Conservation (phyloP, 768 basidiomycete species). For the Crucibulum laeve region DNA sequence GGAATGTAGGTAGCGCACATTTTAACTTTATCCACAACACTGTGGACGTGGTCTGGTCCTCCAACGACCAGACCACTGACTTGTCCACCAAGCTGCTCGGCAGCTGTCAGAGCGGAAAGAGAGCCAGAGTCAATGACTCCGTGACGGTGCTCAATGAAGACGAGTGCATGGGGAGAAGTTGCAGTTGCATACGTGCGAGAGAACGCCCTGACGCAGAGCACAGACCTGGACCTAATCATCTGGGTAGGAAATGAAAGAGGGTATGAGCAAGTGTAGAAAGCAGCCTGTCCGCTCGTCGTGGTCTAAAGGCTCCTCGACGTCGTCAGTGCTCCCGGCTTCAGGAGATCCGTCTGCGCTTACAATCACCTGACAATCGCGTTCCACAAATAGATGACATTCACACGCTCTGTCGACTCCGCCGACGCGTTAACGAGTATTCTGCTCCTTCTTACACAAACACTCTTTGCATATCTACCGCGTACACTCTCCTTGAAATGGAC, state of each 20-base stretch:
- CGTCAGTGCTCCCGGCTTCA: too few species aligned
- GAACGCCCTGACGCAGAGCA: conserved; percentile 17
- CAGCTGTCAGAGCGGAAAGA: conserved; percentile 90
- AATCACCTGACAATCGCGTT: too few species aligned
- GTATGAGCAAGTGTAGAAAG: not conserved
- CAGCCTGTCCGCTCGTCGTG: too few species aligned
- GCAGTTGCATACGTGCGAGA: conserved; percentile 56
- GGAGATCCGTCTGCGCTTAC: too few species aligned
- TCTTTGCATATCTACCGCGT: too few species aligned
- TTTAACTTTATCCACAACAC: conserved; percentile 71
- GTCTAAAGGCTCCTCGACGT: too few species aligned
- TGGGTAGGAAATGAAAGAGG: not conserved
- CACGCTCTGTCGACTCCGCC: too few species aligned
- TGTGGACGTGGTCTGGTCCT: conserved; percentile 59
- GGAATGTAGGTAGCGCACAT: conserved; percentile 43
- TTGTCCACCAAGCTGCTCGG: conserved; percentile 77
- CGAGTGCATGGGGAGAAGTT: conserved; percentile 62
- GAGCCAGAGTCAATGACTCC: conserved; percentile 82
- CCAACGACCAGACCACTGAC: conserved; percentile 79
- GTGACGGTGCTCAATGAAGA: conserved; percentile 85
- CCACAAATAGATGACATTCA: too few species aligned
- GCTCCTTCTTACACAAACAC: too few species aligned
- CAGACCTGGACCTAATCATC: conserved; percentile 24
- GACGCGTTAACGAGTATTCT: too few species aligned
- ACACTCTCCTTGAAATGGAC: too few species aligned